Evolutionary conservation across 257 asterid species (phyloP).

Genomic region (Penstemon davidsonii): DNA sequence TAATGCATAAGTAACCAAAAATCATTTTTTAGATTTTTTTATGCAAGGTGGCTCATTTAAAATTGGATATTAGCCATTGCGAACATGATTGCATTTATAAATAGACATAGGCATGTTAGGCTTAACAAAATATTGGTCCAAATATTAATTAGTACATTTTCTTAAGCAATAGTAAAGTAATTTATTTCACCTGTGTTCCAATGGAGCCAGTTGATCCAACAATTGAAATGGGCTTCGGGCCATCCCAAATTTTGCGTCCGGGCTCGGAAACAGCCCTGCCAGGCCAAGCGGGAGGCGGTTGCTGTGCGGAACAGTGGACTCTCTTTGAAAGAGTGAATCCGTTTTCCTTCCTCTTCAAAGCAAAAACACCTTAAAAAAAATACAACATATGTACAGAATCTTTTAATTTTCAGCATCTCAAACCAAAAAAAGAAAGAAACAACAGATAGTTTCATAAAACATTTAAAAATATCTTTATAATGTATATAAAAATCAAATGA

Average conservation of each 20-base stretch:
- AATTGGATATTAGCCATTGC: constrained; percentile 9
- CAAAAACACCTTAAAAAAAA: constrained; percentile 53
- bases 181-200: constrained; percentile 81
- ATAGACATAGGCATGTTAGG: constrained; percentile 15
- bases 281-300: constrained; percentile 96
- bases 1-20: constrained; percentile 22
- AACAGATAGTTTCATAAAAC: not conserved
- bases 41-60: not conserved
- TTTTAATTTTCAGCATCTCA: constrained; percentile 19
- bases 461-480: constrained; percentile 1
- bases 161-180: constrained; percentile 1
- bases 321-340: constrained; percentile 47
- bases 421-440: constrained; percentile 16
- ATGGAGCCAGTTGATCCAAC: constrained; percentile 99
- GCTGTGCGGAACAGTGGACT: constrained; percentile 66
- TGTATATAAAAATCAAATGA: not conserved
- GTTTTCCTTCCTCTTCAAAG: constrained; percentile 60
- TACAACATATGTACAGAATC: constrained; percentile 17
- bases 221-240: constrained; percentile 91
- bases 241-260: constrained; percentile 73
- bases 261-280: constrained; percentile 80
- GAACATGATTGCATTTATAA: not conserved
- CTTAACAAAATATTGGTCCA: not conserved
- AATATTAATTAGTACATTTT: not conserved
- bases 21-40: too few species aligned